A percentile compares a stretch with the other conserved stretches of the same genome.
phyloP scores from a whole-genome alignment of 805 yeast species.

The Peterozyma xylosa region DNA sequence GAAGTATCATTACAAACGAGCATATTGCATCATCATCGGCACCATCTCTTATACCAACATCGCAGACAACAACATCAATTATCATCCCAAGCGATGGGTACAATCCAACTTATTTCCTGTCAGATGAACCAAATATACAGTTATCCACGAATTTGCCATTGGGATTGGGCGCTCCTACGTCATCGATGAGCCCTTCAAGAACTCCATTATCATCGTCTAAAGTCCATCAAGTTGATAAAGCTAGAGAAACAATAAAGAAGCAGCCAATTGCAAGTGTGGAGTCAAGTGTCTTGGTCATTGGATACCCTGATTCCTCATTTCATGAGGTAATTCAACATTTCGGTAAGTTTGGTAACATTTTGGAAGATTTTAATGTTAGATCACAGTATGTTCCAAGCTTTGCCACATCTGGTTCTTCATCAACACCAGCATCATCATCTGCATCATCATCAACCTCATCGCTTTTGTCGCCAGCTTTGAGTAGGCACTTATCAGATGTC shows the following conservation, averaged over 20 bases:
- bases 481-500: background rate
- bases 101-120: background rate
- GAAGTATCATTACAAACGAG: constrained; percentile 11
- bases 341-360: constrained; percentile 67
- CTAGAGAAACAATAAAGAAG: constrained; percentile 10
- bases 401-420: background rate
- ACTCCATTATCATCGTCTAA: background rate
- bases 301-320: constrained; percentile 76
- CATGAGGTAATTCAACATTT: constrained; percentile 64
- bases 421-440: constrained; percentile 1
- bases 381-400: background rate
- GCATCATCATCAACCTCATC: background rate
- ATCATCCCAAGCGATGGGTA: background rate
- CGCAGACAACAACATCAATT: too few relatives aligned
- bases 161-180: background rate
- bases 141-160: background rate
- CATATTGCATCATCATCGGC: constrained; percentile 6
- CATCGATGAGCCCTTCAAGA: background rate
- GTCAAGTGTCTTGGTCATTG: constrained; percentile 76
- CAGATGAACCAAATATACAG: background rate
- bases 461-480: background rate
- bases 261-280: constrained; percentile 30
- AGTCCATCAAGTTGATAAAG: constrained; percentile 5
- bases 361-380: constrained; percentile 57
- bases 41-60: too few relatives aligned